Evolutionary conservation across 2,329 filamentous ascomycete species (phyloP).

Genomic region (Dactylonectria estremocensis): DNA sequence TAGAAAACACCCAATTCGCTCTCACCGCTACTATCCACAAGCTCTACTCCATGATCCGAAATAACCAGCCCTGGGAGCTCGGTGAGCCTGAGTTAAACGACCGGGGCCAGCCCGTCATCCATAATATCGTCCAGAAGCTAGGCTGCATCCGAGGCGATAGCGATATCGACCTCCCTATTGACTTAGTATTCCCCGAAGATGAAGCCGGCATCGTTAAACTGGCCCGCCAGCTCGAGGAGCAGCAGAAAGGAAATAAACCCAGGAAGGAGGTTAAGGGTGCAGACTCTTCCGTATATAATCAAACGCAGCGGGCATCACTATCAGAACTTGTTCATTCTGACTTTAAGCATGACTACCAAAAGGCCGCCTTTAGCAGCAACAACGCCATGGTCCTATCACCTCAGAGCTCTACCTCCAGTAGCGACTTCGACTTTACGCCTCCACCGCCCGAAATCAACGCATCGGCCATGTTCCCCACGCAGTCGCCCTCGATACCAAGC

Average conservation of each 20-base stretch:
- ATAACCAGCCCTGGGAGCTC: constrained; percentile 70
- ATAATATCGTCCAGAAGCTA: constrained; percentile 75
- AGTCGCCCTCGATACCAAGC: constrained; percentile 53
- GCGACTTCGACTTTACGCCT: too few species aligned
- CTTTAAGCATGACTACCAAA: constrained; percentile 68
- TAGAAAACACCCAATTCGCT: constrained; percentile 57
- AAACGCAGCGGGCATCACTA: constrained; percentile 58
- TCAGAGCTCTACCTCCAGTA: constrained; percentile 63
- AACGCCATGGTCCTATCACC: constrained; percentile 67
- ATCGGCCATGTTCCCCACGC: constrained; percentile 39
- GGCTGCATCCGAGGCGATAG: constrained; percentile 75
- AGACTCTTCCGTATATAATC: constrained; percentile 49
- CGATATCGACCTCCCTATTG: constrained; percentile 74
- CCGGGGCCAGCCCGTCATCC: constrained; percentile 73
- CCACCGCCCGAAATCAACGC: constrained; percentile 51
- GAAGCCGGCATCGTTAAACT: too few species aligned
- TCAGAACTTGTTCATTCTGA: constrained; percentile 65
- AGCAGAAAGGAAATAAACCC: constrained; percentile 61
- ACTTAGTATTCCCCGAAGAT: constrained; percentile 44
- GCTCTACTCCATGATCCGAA: constrained; percentile 75
- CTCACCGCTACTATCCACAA: constrained; percentile 76
- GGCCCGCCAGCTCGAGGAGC: too few species aligned
- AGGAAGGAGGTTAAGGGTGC: constrained; percentile 48
- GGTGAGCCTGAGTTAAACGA: constrained; percentile 76
- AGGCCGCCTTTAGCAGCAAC: constrained; percentile 60